Percentiles rank a stretch among this genome's conserved stretches.
Evolutionary conservation across 352 stramenopile genomes (phyloP).

Genomic region (Globisporangium carolinianum): DNA sequence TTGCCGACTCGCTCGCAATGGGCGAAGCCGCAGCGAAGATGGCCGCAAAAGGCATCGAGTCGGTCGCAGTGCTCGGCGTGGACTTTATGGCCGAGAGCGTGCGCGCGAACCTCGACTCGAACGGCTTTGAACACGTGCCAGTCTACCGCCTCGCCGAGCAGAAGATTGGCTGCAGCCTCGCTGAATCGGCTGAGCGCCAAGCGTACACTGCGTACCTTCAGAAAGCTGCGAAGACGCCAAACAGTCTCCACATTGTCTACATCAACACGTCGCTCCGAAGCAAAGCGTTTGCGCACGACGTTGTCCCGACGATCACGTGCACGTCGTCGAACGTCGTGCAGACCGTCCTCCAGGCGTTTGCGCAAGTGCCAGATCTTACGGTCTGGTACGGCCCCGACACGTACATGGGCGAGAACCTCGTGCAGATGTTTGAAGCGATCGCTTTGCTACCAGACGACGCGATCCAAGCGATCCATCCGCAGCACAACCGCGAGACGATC

Average conservation of each 20-base stretch:
- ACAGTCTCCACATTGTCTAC: conserved; percentile 96
- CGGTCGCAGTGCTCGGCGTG: conserved; percentile 93
- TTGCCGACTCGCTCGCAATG: conserved; percentile 96
- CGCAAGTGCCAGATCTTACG: conserved; percentile 87
- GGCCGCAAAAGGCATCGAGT: conserved; percentile 83
- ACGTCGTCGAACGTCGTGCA: conserved; percentile 95
- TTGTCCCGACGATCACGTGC: conserved; percentile 96
- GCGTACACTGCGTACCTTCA: conserved; percentile 92
- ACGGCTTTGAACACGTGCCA: conserved; percentile 87
- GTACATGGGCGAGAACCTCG: conserved; percentile 98
- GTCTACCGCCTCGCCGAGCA: conserved; percentile 92
- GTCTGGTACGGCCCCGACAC: conserved; percentile 95
- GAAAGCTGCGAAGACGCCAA: conserved; percentile 81
- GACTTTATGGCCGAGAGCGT: conserved; percentile 98
- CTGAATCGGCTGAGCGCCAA: conserved; percentile 91
- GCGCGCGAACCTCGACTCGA: conserved; percentile 90
- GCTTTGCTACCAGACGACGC: conserved; percentile 69
- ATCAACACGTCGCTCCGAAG: conserved; percentile 97
- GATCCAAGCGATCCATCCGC: conserved; percentile 80
- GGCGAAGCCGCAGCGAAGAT: conserved; percentile 95
- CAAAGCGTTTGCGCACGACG: conserved; percentile 91
- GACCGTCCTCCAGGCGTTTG: conserved; percentile 92
- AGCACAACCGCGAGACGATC: conserved; percentile 82
- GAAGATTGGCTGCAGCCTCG: conserved; percentile 94
- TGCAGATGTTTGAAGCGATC: conserved; percentile 89